Conservation (phyloP, 2,329 filamentous ascomycete genomes). For the Hypoxylon sp. region DNA sequence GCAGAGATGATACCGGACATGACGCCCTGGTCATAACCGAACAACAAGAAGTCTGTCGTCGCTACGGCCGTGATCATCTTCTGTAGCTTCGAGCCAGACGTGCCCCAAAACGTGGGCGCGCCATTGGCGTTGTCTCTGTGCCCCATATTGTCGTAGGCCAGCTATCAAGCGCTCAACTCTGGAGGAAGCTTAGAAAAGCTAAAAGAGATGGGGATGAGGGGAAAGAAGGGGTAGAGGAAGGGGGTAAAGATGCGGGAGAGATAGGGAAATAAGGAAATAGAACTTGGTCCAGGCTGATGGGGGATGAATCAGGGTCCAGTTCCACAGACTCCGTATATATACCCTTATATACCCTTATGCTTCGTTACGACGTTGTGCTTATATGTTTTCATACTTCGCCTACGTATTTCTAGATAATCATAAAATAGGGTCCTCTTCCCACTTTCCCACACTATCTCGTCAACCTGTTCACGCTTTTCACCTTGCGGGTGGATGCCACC, state of each 20-base stretch:
- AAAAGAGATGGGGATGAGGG: constrained; percentile 22
- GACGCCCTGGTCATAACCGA: constrained; percentile 55
- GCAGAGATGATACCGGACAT: constrained; percentile 55
- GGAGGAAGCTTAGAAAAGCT: constrained; percentile 14
- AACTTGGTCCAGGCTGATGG: constrained; percentile 39
- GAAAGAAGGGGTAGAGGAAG: constrained; percentile 7
- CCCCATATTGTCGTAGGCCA: constrained; percentile 45
- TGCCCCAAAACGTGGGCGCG: constrained; percentile 54
- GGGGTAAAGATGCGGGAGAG: constrained; percentile 17
- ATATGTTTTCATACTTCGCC: constrained; percentile 12
- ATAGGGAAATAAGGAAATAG: constrained; percentile 27
- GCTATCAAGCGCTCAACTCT: constrained; percentile 17
- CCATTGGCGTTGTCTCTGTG: constrained; percentile 50
- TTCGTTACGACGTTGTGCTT: constrained; percentile 30
- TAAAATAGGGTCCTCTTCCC: constrained; percentile 38
- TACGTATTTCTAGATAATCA: constrained; percentile 34
- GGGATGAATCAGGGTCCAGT: constrained; percentile 29
- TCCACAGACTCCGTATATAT: constrained; percentile 41
- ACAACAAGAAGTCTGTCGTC: constrained; percentile 51
- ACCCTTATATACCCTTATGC: constrained; percentile 40
- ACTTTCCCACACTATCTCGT: constrained; percentile 3
- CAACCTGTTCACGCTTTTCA: constrained; percentile 14
- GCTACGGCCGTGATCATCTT: constrained; percentile 51
- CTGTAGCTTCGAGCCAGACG: constrained; percentile 51
- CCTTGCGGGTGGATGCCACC: constrained; percentile 39